A percentile compares a stretch with the other conserved stretches of the same genome.
phyloP scores from a whole-genome alignment of 441 rosid genomes.

The Mallotus repandus region DNA sequence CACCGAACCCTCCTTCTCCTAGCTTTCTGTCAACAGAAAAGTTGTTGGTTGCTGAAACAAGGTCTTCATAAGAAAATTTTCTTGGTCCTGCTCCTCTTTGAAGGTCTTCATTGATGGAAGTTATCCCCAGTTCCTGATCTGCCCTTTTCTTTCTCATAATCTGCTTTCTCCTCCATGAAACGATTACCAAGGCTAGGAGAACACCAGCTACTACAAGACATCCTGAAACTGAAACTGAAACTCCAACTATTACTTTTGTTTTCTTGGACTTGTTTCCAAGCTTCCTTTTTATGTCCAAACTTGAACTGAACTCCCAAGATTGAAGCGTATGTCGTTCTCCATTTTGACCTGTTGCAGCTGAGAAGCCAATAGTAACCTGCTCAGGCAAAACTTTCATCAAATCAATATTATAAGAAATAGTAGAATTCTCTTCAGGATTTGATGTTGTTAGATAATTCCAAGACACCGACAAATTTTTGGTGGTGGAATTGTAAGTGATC shows the following conservation, averaged over 20 bases:
- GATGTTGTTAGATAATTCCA: conserved; percentile 13
- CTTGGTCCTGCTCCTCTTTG: conserved; percentile 12
- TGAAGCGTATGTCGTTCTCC: conserved; percentile 24
- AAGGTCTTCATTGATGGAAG: conserved; percentile 20
- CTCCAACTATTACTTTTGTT: conserved; percentile 13
- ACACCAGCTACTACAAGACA: not conserved
- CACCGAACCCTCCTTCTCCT: conserved; percentile 20
- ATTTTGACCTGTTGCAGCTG: conserved; percentile 28
- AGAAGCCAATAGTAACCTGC: conserved; percentile 38
- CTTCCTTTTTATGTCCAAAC: conserved; percentile 19
- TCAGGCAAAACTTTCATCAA: conserved; percentile 37
- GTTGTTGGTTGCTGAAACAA: conserved; percentile 21
- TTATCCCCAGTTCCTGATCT: conserved; percentile 11
- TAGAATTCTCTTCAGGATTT: conserved; percentile 26
- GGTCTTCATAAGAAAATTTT: conserved; percentile 16
- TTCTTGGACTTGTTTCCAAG: not conserved
- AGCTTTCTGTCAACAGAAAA: conserved; percentile 16
- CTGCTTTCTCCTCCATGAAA: conserved; percentile 9
- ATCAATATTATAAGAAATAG: conserved; percentile 33
- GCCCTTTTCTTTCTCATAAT: not conserved
- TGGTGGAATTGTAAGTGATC: conserved; percentile 31
- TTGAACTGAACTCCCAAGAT: conserved; percentile 42
- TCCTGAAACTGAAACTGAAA: conserved; percentile 5
- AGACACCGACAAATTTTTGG: conserved; percentile 20
- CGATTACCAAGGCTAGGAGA: not conserved